phyloP scores from a whole-genome alignment of 139 green algal genomes.

The Chlamydomonas incerta region DNA sequence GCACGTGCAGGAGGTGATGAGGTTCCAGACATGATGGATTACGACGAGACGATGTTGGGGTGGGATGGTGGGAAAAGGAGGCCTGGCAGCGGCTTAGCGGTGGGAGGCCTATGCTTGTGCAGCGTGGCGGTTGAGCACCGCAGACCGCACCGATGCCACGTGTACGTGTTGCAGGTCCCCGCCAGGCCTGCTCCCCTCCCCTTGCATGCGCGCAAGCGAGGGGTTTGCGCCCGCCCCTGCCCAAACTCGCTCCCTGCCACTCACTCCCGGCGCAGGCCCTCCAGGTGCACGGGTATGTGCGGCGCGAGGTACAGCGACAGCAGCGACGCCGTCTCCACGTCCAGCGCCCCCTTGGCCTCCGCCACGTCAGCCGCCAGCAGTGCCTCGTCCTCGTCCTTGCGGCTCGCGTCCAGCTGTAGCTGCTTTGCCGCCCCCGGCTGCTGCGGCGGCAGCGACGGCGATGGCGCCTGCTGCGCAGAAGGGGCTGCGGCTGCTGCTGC shows the following conservation, averaged over 20 bases:
- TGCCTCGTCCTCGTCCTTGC: background rate
- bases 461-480: background rate
- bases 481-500: too few relatives aligned
- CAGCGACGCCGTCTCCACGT: background rate
- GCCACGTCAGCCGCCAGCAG: constrained; percentile 6
- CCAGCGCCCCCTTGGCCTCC: background rate
- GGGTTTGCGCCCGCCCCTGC: background rate
- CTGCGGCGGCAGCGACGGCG: background rate
- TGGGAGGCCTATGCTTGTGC: too few relatives aligned
- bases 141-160: too few relatives aligned
- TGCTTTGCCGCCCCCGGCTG: background rate
- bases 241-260: background rate
- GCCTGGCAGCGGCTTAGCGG: background rate
- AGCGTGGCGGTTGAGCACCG: background rate
- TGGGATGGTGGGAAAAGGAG: too few relatives aligned
- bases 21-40: too few relatives aligned
- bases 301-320: constrained; percentile 40
- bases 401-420: background rate
- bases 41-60: too few relatives aligned
- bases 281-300: constrained; percentile 32
- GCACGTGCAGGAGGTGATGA: background rate
- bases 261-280: constrained; percentile 29
- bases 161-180: background rate
- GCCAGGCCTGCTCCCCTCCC: background rate
- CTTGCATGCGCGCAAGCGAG: background rate